Percentiles rank a stretch among this genome's conserved stretches.
phyloP scores from a whole-genome alignment of 257 asterid species.

The Solanum raphanifolium region DNA sequence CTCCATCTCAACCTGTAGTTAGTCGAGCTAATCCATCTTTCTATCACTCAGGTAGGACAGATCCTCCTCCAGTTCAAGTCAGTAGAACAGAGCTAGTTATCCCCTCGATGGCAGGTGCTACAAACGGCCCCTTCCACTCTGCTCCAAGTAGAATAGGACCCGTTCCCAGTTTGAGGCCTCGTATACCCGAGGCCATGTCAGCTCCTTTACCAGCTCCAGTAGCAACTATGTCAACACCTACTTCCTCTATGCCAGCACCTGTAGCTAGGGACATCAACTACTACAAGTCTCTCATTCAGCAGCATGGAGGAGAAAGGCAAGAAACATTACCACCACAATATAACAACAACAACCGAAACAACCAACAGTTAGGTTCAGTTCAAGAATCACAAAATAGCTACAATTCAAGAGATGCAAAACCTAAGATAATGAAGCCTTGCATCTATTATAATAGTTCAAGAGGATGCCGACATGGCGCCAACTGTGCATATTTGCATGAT shows the following conservation, averaged over 20 bases:
- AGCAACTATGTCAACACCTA: conserved; percentile 10
- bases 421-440: conserved; percentile 45
- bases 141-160: conserved; percentile 23
- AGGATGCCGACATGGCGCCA: conserved; percentile 58
- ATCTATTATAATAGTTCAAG: conserved; percentile 40
- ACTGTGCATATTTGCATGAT: conserved; percentile 43
- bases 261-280: conserved; percentile 58
- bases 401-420: conserved; percentile 29
- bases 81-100: conserved; percentile 24
- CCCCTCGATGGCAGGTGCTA: conserved; percentile 18
- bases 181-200: conserved; percentile 16
- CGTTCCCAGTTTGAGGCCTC: conserved; percentile 21
- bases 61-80: conserved; percentile 13
- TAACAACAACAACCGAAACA: conserved; percentile 19
- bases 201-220: conserved; percentile 26
- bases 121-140: conserved; percentile 34
- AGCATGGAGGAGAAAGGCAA: conserved; percentile 77
- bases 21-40: conserved; percentile 24
- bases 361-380: conserved; percentile 6
- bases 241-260: conserved; percentile 23
- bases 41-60: conserved; percentile 16
- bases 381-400: conserved; percentile 16
- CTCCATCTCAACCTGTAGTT: conserved; percentile 8
- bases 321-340: conserved; percentile 34
- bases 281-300: conserved; percentile 79